Evolutionary conservation across 148 eudicot species (phyloP).

Genomic region (Arctostaphylos glauca): DNA sequence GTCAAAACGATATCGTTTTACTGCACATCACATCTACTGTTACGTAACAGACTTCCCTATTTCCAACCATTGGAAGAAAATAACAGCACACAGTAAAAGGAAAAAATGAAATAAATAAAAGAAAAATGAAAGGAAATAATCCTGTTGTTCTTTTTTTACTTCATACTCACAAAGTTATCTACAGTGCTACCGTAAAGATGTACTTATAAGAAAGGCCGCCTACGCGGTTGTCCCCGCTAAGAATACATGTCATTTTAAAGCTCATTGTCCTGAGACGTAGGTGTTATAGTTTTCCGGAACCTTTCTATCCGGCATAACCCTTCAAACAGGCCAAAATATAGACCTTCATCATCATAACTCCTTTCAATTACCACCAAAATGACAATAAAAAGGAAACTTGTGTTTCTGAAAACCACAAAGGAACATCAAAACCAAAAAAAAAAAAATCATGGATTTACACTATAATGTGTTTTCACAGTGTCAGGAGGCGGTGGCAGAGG

Average conservation of each 20-base stretch:
- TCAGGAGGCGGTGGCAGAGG: background rate
- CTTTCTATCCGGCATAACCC: too few relatives aligned
- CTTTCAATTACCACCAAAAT: background rate
- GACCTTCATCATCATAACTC: background rate
- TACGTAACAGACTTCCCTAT: too few relatives aligned
- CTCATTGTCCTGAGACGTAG: too few relatives aligned
- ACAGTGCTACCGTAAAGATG: too few relatives aligned
- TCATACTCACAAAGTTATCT: background rate
- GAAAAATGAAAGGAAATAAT: background rate
- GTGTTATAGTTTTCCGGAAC: too few relatives aligned
- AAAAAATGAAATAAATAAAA: background rate
- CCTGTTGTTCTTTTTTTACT: background rate
- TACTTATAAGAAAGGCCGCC: too few relatives aligned
- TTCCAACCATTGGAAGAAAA: background rate
- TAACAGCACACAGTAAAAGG: background rate
- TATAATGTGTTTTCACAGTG: background rate
- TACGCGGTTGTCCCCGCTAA: too few relatives aligned
- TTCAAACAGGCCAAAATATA: background rate
- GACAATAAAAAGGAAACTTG: background rate
- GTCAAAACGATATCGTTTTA: too few relatives aligned
- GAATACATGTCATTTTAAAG: too few relatives aligned
- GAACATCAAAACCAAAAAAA: background rate
- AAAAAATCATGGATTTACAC: background rate
- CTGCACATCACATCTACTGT: too few relatives aligned
- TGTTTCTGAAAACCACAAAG: background rate